Conservation (phyloP, 2,329 filamentous ascomycete genomes). For the Aspergillus sp. region DNA sequence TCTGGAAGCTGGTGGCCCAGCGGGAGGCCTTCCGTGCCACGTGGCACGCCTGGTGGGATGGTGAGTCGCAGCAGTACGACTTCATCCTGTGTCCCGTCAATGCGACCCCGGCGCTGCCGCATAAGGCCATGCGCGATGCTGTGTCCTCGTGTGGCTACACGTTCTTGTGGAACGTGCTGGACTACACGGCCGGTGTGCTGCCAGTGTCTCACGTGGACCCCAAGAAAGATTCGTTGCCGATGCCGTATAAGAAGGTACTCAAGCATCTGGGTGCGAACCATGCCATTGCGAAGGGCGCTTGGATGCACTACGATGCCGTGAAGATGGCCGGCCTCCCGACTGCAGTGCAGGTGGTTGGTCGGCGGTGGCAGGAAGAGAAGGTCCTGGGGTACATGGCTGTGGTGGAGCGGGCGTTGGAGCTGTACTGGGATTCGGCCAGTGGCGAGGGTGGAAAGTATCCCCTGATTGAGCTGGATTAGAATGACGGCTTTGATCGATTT, state of each 20-base stretch:
- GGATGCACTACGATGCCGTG: constrained; percentile 77
- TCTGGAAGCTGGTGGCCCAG: constrained; percentile 76
- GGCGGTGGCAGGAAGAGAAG: constrained; percentile 82
- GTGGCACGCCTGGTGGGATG: constrained; percentile 86
- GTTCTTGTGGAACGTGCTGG: constrained; percentile 89
- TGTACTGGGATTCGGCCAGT: constrained; percentile 31
- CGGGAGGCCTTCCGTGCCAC: constrained; percentile 73
- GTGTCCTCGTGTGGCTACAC: constrained; percentile 89
- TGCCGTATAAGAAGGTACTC: constrained; percentile 45
- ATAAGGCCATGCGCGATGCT: constrained; percentile 81
- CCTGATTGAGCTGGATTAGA: constrained; percentile 38
- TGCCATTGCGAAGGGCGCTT: constrained; percentile 76
- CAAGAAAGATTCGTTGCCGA: constrained; percentile 63
- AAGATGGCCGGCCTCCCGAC: constrained; percentile 88
- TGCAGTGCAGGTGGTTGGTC: constrained; percentile 78
- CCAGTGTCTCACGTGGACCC: constrained; percentile 81
- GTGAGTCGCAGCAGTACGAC: constrained; percentile 67
- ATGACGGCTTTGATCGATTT: not conserved
- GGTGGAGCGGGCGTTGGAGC: constrained; percentile 71
- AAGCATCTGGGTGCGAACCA: constrained; percentile 58
- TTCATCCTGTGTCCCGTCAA: constrained; percentile 83
- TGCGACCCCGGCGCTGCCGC: constrained; percentile 83
- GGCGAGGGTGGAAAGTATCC: constrained; percentile 35
- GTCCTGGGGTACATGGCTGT: constrained; percentile 77
- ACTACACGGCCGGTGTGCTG: constrained; percentile 79